phyloP scores from a whole-genome alignment of 129 eudicot genomes.

The Calendula officinalis region DNA sequence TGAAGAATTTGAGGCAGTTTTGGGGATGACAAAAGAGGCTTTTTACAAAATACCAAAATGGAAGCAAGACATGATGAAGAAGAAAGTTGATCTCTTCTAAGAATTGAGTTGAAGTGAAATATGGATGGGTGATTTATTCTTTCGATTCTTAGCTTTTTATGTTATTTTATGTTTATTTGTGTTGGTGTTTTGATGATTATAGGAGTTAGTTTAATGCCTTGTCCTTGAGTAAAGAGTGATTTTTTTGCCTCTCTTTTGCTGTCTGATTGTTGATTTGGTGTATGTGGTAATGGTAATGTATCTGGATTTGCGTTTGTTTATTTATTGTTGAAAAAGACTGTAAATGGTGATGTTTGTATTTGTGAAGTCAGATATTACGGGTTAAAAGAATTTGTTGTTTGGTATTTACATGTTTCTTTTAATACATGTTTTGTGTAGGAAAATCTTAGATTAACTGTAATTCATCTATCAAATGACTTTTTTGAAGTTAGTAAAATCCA shows the following conservation, averaged over 20 bases:
- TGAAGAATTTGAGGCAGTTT: constrained; percentile 58
- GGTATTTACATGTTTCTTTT: constrained; percentile 2
- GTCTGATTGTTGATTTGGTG: constrained; percentile 21
- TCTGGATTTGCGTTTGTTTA: constrained; percentile 32
- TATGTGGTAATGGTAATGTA: constrained; percentile 10
- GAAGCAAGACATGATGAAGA: constrained; percentile 93
- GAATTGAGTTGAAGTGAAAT: constrained; percentile 12
- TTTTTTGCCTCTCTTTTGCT: constrained; percentile 40
- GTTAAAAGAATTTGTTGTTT: constrained; percentile 25
- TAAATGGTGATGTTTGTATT: constrained; percentile 33
- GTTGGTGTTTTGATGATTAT: constrained; percentile 27
- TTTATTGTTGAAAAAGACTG: constrained; percentile 28
- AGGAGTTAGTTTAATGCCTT: constrained; percentile 32
- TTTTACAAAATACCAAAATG: constrained; percentile 80
- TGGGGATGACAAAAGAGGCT: constrained; percentile 67
- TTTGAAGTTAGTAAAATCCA: too few species aligned
- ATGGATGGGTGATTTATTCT: constrained; percentile 12
- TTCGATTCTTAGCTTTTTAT: constrained; percentile 23
- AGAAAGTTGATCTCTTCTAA: constrained; percentile 81
- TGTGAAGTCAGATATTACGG: constrained; percentile 29
- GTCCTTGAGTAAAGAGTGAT: constrained; percentile 58
- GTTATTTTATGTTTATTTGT: neutral
- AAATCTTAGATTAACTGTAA: neutral
- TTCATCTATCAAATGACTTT: neutral
- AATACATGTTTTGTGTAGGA: neutral